These are phyloP conservation scores for Serendipita sp. DNA, from an alignment of 768 basidiomycete genomes.

Conservation along the genomic window DNA sequence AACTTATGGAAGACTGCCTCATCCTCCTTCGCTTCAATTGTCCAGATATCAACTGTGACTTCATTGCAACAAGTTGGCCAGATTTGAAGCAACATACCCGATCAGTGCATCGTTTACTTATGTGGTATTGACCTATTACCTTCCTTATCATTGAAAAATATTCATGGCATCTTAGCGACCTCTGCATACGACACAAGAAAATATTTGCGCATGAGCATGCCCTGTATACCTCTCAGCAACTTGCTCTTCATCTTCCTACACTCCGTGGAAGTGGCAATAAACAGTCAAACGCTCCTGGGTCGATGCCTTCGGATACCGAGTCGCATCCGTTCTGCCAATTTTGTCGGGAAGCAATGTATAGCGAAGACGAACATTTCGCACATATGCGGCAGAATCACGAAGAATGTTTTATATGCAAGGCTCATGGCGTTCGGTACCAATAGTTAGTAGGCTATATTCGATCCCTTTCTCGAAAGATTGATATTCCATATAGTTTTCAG, in stretches of 20 bases:
- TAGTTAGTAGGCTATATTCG: slow-evolving; percentile 41
- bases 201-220: slow-evolving; percentile 93
- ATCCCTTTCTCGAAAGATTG: neutral
- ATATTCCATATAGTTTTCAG: slow-evolving; percentile 38
- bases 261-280: neutral
- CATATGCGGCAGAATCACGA: slow-evolving; percentile 92
- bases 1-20: slow-evolving; percentile 90
- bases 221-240: slow-evolving; percentile 48
- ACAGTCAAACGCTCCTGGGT: neutral
- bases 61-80: slow-evolving; percentile 73
- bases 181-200: slow-evolving; percentile 81
- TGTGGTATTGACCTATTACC: slow-evolving; percentile 42
- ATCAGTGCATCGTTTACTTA: slow-evolving; percentile 50
- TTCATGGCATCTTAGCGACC: slow-evolving; percentile 32
- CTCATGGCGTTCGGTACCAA: slow-evolving; percentile 59
- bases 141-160: neutral
- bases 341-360: slow-evolving; percentile 83
- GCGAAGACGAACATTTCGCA: slow-evolving; percentile 80
- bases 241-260: slow-evolving; percentile 65
- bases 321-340: slow-evolving; percentile 60
- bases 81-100: slow-evolving; percentile 77
- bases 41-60: slow-evolving; percentile 67
- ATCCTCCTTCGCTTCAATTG: slow-evolving; percentile 90
- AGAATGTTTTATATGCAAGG: slow-evolving; percentile 90
- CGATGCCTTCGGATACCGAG: neutral